phyloP scores from a whole-genome alignment of 2,329 filamentous ascomycete species.

The Colletotrichum simmondsii region DNA sequence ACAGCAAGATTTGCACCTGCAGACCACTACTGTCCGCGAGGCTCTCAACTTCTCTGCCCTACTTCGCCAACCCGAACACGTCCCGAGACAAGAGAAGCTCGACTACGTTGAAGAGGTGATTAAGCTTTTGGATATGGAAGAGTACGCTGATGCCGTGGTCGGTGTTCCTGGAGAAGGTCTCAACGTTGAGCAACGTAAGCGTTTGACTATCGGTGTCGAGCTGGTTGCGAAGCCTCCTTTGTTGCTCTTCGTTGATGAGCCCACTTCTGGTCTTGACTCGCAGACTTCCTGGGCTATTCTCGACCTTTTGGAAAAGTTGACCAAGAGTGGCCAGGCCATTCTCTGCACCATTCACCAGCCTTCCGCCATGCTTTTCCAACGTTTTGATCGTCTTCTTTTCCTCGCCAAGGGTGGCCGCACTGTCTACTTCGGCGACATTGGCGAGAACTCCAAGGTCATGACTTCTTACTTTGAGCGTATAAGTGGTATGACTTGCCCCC shows the following conservation, averaged over 20 bases:
- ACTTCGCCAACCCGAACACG: slow-evolving; percentile 82
- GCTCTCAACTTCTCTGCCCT: slow-evolving; percentile 87
- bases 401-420: slow-evolving; percentile 80
- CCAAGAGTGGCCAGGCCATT: slow-evolving; percentile 89
- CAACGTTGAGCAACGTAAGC: slow-evolving; percentile 77
- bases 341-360: slow-evolving; percentile 98
- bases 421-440: slow-evolving; percentile 86
- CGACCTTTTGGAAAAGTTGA: slow-evolving; percentile 87
- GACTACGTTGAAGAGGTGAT: slow-evolving; percentile 93
- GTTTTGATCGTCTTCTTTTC: slow-evolving; percentile 86
- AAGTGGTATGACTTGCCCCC: slow-evolving; percentile 72
- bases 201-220: slow-evolving; percentile 95
- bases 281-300: slow-evolving; percentile 95
- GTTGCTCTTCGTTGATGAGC: slow-evolving; percentile 93
- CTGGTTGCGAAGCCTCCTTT: slow-evolving; percentile 91
- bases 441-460: slow-evolving; percentile 74
- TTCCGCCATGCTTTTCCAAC: slow-evolving; percentile 94
- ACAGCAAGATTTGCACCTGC: slow-evolving; percentile 89
- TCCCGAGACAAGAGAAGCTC: slow-evolving; percentile 81
- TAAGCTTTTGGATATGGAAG: slow-evolving; percentile 88
- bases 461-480: slow-evolving; percentile 82
- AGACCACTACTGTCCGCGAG: slow-evolving; percentile 88
- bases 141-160: slow-evolving; percentile 90
- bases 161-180: slow-evolving; percentile 90
- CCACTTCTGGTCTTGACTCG: slow-evolving; percentile 91